A percentile compares a stretch with the other conserved stretches of the same genome.
Conservation (phyloP, 257 asterid species). For the Rauvolfia tetraphylla region DNA sequence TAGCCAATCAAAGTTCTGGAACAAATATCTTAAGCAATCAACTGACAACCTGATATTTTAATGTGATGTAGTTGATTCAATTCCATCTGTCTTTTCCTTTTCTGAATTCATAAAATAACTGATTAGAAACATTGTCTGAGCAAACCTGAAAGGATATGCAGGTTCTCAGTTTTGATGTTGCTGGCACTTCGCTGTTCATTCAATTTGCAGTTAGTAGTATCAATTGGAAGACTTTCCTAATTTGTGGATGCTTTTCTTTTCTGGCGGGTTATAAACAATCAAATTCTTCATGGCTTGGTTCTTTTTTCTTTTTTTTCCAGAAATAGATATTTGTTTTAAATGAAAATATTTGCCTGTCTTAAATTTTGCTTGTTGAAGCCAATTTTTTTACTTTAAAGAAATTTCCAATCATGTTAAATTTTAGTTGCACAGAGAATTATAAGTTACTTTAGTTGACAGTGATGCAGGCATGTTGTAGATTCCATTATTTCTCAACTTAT, state of each 20-base stretch:
- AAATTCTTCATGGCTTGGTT: neutral
- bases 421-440: neutral
- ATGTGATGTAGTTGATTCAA: neutral
- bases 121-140: neutral
- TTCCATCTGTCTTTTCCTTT: neutral
- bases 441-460: slow-evolving; percentile 1
- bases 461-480: slow-evolving; percentile 9
- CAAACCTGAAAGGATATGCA: neutral
- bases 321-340: neutral
- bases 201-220: neutral
- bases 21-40: neutral
- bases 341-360: neutral
- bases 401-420: neutral
- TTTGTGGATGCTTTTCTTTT: neutral
- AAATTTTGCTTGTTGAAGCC: neutral
- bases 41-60: neutral
- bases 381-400: neutral
- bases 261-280: too few relatives aligned
- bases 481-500: neutral
- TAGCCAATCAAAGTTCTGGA: neutral
- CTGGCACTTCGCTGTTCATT: neutral
- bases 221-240: neutral
- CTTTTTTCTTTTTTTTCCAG: neutral
- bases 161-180: neutral
- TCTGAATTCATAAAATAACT: neutral